Evolutionary conservation across 257 asterid species (phyloP).

Genomic region (Mitragyna speciosa): DNA sequence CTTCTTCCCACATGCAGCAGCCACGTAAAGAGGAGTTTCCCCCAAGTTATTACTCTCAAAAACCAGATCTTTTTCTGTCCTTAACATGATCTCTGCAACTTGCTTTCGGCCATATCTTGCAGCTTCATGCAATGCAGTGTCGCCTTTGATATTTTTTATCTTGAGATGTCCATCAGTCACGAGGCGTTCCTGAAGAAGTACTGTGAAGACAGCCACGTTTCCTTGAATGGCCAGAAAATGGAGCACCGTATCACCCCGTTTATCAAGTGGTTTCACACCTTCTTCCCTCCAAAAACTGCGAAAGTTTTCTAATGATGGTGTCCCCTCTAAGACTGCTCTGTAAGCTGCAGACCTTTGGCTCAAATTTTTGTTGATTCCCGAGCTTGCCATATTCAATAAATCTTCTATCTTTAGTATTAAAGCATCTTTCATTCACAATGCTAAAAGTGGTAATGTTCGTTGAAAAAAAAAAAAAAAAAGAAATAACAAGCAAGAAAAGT

Average conservation of each 20-base stretch:
- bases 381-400: not conserved
- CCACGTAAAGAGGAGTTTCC: constrained; percentile 20
- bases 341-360: no score
- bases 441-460: not conserved
- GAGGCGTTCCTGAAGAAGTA: not conserved
- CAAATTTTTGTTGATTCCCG: not conserved
- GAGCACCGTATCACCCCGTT: no score
- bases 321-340: no score
- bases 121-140: constrained; percentile 16
- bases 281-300: no score
- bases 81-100: not conserved
- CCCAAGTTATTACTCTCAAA: not conserved
- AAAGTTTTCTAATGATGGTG: no score
- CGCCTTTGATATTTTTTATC: not conserved
- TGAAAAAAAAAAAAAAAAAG: no score
- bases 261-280: no score
- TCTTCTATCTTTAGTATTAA: no score
- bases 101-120: not conserved
- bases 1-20: not conserved
- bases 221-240: no score
- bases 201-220: no score
- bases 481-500: not conserved
- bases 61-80: not conserved
- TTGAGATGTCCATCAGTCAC: not conserved
- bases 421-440: not conserved